Evolutionary conservation across 2,329 filamentous ascomycete species (phyloP), one percentile per base, ranked within the genome.

Genomic region (Rachicladosporium sp.): DNA sequence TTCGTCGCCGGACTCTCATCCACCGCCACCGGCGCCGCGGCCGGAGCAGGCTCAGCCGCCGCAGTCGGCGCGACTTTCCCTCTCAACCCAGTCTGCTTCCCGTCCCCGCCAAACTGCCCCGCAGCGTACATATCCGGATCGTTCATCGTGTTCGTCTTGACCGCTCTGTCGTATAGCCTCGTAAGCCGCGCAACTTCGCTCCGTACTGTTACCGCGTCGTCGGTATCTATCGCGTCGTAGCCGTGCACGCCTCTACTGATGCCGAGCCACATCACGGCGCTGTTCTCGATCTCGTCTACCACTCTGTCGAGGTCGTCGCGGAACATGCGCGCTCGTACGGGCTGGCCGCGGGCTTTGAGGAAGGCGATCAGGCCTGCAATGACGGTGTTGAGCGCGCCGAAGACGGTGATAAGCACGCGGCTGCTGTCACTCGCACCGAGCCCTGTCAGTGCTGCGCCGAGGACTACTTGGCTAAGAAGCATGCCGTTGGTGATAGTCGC

Each of bases 201-300:
- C 2, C 64, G 48, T 1, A 66, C 62, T n/a, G 60, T 66, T 27
- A 67, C 62, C 4, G 49, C 45, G 15, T 63, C 59, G 29, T 66
- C 64, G 2, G 60, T 64, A 37, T 65, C 63, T 32, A 68, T 64
- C 31, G 65, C 64, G 41, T 65, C 61, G 46, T 67, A 68, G 8
- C 65, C 65, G 40, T 68, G 63, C 8, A 61, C 53, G 2, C 54
- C 54, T n/a, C 55, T 55, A 29, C 54, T 54, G 29, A 68, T 67
- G 10, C 64, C 65, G 23, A 62, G 48, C 64, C 64, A 63, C 60
- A 64, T 64, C 11, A 58, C 51, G 10, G 60, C 60, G 2, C 55
- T 59, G 33, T 61, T 62, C 44, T 64, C 60, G 40, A 63, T 63
- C 51, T 64, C 61, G 33, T 64, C 60, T 2, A 64, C 59, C 2